These are phyloP conservation scores for Agroathelia rolfsii DNA, from an alignment of 1,284 basidiomycete genomes.

Conservation along the genomic window DNA sequence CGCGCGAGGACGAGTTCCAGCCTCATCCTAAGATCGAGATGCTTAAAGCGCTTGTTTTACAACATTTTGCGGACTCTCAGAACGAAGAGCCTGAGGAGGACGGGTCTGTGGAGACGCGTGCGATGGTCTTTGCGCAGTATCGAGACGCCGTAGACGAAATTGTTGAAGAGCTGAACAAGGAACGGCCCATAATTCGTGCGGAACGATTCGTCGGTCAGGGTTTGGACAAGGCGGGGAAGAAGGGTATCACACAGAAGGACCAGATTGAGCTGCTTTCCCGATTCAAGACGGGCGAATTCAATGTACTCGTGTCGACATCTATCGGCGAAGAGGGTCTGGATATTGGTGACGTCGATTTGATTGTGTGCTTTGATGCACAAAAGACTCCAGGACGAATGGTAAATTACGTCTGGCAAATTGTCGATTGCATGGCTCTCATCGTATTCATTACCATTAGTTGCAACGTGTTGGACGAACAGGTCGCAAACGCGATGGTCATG, in stretches of 20 bases:
- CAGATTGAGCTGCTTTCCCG: slow-evolving; percentile 80
- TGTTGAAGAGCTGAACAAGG: slow-evolving; percentile 65
- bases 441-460: slow-evolving; percentile 41
- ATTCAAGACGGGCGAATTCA: slow-evolving; percentile 84
- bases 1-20: slow-evolving; percentile 57
- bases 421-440: not conserved
- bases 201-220: slow-evolving; percentile 89
- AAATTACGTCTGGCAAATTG: slow-evolving; percentile 19
- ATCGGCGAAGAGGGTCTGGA: slow-evolving; percentile 99
- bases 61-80: slow-evolving; percentile 66
- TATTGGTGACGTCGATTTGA: slow-evolving; percentile 97
- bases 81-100: slow-evolving; percentile 37
- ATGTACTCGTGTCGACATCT: slow-evolving; percentile 92
- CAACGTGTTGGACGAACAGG: slow-evolving; percentile 96
- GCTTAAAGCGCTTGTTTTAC: slow-evolving; percentile 64
- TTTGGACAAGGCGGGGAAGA: slow-evolving; percentile 75
- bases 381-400: slow-evolving; percentile 97
- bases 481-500: slow-evolving; percentile 82
- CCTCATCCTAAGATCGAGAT: slow-evolving; percentile 90
- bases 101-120: slow-evolving; percentile 47
- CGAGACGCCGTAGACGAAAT: slow-evolving; percentile 89
- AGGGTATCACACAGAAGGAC: slow-evolving; percentile 85
- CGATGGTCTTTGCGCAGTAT: slow-evolving; percentile 95
- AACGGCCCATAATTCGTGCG: slow-evolving; percentile 67
- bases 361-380: slow-evolving; percentile 94